Evolutionary conservation across 139 green algal species (phyloP), one percentile per base, ranked within the genome.

Genomic region (Coelastrella sp.): DNA sequence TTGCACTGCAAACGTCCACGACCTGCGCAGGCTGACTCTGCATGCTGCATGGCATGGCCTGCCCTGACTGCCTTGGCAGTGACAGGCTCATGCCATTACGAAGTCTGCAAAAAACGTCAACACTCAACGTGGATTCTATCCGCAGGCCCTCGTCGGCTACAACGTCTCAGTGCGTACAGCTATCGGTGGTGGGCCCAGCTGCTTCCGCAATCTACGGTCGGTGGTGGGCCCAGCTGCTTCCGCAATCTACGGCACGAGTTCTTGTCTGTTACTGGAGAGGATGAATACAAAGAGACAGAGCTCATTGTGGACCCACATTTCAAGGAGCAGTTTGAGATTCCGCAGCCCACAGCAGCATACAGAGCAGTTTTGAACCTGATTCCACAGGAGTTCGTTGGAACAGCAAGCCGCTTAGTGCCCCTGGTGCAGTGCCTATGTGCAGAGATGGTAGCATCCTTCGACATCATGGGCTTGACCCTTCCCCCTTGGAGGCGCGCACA

Each of bases 321-420:
- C 59, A 65, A 83, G 17, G 94, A 96, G 66, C 95, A 97, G 89
- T 97, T 97, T 90, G 83, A 87, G 22, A 88, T 97, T 32, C 89
- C 87, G 10, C 64, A 78, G 65, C 87, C 92, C 5, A 93, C 93
- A 58, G n/a, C 81, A 54, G 73, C 76, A 0, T 97, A 96, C 77
- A 65, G 90, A 56, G 89, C 78, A n/a, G 22, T 94, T 66, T 90
- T 97, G 80, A 73, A 89, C 59, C 73, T 88, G 5, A 71, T 95
- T 20, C 91, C 92, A 0, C 22, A 71, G 0, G 95, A 95, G 91
- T 97, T 96, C 92, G 94, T 97, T 54, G 95, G 95, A 22, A 92
- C 90, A 20, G 86, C 81, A 54, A 88, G 92, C 75, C 90, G 93
- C 4, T 91, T 97, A 23, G 89, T 93, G 7, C 91, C 92, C 4